These are phyloP conservation scores for Penicillium coffeae DNA, from an alignment of 495 filamentous ascomycete species.

Conservation along the genomic window DNA sequence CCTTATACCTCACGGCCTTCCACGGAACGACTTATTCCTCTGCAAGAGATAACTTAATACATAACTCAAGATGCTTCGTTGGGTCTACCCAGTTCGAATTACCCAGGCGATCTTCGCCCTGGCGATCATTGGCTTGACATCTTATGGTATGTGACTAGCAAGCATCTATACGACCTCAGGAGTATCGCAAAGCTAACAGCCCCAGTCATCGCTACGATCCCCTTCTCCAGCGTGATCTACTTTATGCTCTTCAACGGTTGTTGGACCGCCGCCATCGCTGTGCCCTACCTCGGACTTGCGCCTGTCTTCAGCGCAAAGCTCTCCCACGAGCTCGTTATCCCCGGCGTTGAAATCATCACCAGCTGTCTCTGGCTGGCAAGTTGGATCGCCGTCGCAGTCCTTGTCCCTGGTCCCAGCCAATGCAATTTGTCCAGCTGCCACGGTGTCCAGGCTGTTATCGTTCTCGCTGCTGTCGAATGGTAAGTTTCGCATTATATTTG, in stretches of 20 bases:
- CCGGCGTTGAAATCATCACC: constrained; percentile 19
- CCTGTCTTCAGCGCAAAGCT: constrained; percentile 51
- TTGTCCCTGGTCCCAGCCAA: constrained; percentile 40
- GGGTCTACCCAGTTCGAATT: constrained; percentile 51
- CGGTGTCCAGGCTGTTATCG: constrained; percentile 39
- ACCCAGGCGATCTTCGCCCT: constrained; percentile 57
- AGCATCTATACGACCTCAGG: too few species aligned
- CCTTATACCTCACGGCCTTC: too few species aligned
- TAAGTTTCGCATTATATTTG: constrained; percentile 24
- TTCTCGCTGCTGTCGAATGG: constrained; percentile 49
- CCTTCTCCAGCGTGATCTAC: constrained; percentile 38
- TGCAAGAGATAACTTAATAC: background rate
- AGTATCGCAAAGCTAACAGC: background rate
- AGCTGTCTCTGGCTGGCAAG: constrained; percentile 57
- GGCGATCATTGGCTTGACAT: constrained; percentile 60
- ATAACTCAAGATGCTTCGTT: constrained; percentile 18
- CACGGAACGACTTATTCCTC: too few species aligned
- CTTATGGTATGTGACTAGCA: constrained; percentile 52
- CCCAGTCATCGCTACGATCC: constrained; percentile 26
- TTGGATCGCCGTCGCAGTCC: constrained; percentile 63
- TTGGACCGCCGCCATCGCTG: constrained; percentile 58
- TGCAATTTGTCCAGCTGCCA: constrained; percentile 45
- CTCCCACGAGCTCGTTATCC: constrained; percentile 46
- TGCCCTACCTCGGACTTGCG: constrained; percentile 59
- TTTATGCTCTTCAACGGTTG: constrained; percentile 67